Conservation (phyloP, 2,329 filamentous ascomycete species). For the Neurospora sp. region DNA sequence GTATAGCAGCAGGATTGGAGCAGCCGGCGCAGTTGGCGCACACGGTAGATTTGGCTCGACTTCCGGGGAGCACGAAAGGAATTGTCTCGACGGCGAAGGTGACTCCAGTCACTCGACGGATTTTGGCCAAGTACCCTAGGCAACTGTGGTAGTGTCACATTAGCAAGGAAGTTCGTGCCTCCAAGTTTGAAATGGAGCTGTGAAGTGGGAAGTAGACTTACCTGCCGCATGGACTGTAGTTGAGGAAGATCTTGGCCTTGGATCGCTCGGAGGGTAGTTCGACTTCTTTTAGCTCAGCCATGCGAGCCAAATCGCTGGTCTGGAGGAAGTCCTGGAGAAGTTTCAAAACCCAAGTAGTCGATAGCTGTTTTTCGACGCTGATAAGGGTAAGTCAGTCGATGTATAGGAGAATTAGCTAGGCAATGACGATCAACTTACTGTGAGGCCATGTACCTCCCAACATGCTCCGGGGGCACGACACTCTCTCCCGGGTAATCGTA, state of each 20-base stretch:
- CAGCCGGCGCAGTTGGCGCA: not conserved
- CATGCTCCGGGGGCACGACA: constrained; percentile 4
- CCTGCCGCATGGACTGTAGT: constrained; percentile 11
- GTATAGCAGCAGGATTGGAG: not conserved
- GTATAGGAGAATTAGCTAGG: no score
- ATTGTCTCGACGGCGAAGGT: not conserved
- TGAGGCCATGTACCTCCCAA: constrained; percentile 5
- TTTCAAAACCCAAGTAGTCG: constrained; percentile 8
- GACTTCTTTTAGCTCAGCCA: constrained; percentile 2
- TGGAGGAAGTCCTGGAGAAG: constrained; percentile 1
- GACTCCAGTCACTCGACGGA: not conserved
- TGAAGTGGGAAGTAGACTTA: not conserved
- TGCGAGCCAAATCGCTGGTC: constrained; percentile 3
- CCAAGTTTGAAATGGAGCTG: not conserved
- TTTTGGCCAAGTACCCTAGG: not conserved
- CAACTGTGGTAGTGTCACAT: not conserved
- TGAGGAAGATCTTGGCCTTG: constrained; percentile 4
- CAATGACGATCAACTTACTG: not conserved
- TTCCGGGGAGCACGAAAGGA: not conserved
- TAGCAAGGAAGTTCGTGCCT: not conserved
- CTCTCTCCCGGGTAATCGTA: constrained; percentile 3
- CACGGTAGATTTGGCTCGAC: not conserved
- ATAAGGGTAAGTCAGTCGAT: no score
- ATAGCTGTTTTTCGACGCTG: constrained; percentile 9
- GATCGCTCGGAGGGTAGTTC: not conserved